Conservation (phyloP, 2,329 filamentous ascomycete species). For the Plectosphaerella sp. region DNA sequence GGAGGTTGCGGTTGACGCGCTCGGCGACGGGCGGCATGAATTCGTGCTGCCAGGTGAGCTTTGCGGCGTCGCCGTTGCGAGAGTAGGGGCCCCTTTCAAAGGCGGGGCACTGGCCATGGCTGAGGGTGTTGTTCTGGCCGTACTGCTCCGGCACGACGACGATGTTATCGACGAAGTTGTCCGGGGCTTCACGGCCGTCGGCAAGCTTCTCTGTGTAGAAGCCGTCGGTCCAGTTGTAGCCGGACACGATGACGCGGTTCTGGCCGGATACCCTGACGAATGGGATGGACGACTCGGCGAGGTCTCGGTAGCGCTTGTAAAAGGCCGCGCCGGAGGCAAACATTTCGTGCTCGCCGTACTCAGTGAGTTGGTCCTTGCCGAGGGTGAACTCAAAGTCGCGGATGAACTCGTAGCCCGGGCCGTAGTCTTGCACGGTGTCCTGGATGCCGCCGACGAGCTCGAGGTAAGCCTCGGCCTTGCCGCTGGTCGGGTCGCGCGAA, state of each 20-base stretch:
- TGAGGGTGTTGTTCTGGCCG: constrained; percentile 75
- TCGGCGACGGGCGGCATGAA: constrained; percentile 66
- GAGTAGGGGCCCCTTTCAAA: constrained; percentile 61
- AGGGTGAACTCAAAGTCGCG: constrained; percentile 66
- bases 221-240: constrained; percentile 69
- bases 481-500: constrained; percentile 70
- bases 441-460: constrained; percentile 64
- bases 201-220: constrained; percentile 50
- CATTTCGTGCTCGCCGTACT: constrained; percentile 64
- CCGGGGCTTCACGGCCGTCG: constrained; percentile 27
- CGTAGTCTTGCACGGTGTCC: constrained; percentile 48
- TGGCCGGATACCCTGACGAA: constrained; percentile 71
- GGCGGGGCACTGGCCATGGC: constrained; percentile 64
- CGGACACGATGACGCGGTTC: constrained; percentile 69
- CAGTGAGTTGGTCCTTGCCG: constrained; percentile 64
- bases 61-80: constrained; percentile 42
- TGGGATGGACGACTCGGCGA: constrained; percentile 55
- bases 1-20: constrained; percentile 65
- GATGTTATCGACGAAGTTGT: constrained; percentile 49
- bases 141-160: constrained; percentile 65
- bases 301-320: constrained; percentile 64
- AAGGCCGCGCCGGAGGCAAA: constrained; percentile 72
- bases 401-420: constrained; percentile 64
- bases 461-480: constrained; percentile 62
- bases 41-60: constrained; percentile 52